phyloP scores from a whole-genome alignment of 106 monocot genomes.

The Posidonia australis region DNA sequence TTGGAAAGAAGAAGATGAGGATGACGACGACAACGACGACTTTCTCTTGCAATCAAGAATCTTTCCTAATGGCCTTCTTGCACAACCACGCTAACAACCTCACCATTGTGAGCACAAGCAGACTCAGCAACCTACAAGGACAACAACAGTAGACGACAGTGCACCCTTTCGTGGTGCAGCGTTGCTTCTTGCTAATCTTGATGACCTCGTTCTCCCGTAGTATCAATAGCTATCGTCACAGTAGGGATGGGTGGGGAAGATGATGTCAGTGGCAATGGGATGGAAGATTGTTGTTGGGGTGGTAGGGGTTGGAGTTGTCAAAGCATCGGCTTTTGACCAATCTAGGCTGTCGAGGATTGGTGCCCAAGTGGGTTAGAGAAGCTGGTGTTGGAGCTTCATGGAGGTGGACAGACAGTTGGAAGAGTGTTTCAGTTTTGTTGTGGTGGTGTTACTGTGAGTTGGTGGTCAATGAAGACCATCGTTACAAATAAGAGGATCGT shows the following conservation, averaged over 20 bases:
- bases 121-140: constrained; percentile 9
- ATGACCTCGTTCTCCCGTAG: background rate
- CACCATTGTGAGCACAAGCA: constrained; percentile 12
- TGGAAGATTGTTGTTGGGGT: background rate
- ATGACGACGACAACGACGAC: no score
- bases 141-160: constrained; percentile 19
- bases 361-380: background rate
- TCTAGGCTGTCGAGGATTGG: background rate
- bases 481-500: no score
- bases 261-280: background rate
- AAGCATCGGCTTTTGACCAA: background rate
- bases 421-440: no score
- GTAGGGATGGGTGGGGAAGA: background rate
- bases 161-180: constrained; percentile 16
- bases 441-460: no score
- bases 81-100: constrained; percentile 12
- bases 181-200: background rate
- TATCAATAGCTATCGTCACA: constrained; percentile 3
- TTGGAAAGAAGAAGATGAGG: no score
- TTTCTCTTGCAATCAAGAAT: background rate
- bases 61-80: constrained; percentile 13
- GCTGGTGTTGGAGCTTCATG: background rate
- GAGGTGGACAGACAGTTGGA: background rate
- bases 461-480: no score
- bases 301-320: background rate